Base-by-base conservation (phyloP, 2,329 filamentous ascomycete genomes). In the Epichloe sp. region DNA sequence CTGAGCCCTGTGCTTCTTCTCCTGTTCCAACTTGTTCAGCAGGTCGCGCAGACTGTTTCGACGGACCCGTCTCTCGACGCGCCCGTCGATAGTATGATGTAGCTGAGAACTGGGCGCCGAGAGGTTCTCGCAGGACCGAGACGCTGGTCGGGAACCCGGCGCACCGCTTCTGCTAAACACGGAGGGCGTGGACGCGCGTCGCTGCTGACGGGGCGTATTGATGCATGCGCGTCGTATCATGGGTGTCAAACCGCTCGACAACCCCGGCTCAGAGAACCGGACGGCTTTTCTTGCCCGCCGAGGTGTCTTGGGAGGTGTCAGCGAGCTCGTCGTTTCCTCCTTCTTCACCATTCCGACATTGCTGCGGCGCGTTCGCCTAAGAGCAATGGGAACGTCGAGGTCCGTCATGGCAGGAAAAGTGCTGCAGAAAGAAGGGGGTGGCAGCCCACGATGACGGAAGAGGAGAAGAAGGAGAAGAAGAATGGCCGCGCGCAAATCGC, bases 261-360 rank as follows among this genome's bases (percentile, higher is more conserved):
- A 53, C 0, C 75, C 77, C 8, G 77, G 77, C 41, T 82, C 78
- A 0, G 79, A 82, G 63, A 82, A 80, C 38, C 79, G 75, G 21
- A 81, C 77, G 52, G 69, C 68, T 56, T 75, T 77, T 57, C 71
- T 76, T 1, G 53, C 50, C 35, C 59, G 55, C 35, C 57, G 57
- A 10, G 67, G 66, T 2, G 67, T 69, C 50, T 57, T 63, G 44
- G 60, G 58, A 2, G 50, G 38, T 15, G 53, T 26, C 36, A 41
- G 42, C 21, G 56, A 47, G 15, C 56, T 51, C 17, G 54, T 52
- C 38, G 55, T 47, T 23, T 56, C 54, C 26, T 55, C 53, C 40
- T 57, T 59, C 48, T 52, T 57, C 56, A 63, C 53, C 59, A 67
- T 38, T 55, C 64, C 56, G 36, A 58, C 52, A 40, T 62, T 70